phyloP scores from a whole-genome alignment of 495 filamentous ascomycete genomes.

The Penicillium canariense region DNA sequence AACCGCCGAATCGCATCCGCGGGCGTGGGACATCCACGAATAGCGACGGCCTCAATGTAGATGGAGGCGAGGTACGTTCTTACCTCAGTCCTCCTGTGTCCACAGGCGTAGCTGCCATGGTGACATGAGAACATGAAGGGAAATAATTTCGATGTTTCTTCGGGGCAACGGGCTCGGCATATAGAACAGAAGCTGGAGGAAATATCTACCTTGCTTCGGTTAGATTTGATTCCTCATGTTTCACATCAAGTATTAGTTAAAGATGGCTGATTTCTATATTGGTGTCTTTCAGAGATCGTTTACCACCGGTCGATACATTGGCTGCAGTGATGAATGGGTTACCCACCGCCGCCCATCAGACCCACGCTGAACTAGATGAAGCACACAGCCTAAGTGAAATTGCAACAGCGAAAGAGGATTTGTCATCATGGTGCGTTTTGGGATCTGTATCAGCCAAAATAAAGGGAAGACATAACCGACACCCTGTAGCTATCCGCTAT shows the following conservation, averaged over 20 bases:
- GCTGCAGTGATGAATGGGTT: neutral
- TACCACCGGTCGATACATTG: neutral
- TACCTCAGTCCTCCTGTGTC: neutral
- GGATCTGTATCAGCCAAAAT: no score
- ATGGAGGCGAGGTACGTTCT: neutral
- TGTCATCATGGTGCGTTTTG: slow-evolving; percentile 4
- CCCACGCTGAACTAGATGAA: neutral
- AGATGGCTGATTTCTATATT: neutral
- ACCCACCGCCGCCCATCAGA: neutral
- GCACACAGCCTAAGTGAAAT: neutral
- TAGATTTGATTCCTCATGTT: neutral
- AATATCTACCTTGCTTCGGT: slow-evolving; percentile 24
- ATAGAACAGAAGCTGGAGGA: slow-evolving; percentile 27
- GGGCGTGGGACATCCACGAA: neutral
- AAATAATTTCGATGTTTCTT: neutral
- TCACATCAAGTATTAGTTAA: neutral
- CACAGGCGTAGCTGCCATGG: neutral
- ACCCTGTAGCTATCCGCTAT: neutral
- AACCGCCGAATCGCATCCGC: neutral
- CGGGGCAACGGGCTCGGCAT: slow-evolving; percentile 15
- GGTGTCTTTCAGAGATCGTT: neutral
- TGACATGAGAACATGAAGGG: neutral
- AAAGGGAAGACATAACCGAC: no score
- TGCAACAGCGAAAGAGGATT: neutral
- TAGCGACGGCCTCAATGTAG: neutral